Base-by-base conservation (phyloP, 108 stramenopile genomes). In the Fistulifera pelliculosa region DNA sequence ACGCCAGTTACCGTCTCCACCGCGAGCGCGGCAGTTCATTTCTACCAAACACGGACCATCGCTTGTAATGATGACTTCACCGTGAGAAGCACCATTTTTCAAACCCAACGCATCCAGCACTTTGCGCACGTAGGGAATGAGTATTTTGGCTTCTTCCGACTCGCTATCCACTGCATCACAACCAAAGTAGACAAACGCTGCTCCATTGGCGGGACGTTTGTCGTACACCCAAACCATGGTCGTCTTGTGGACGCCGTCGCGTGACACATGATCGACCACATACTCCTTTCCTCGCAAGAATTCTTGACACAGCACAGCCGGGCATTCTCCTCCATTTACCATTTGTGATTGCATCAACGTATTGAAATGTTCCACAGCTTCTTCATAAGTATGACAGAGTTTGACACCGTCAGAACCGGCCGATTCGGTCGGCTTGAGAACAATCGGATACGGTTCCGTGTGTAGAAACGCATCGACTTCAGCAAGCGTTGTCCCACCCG, bases 11-110 rank as follows among this genome's bases (percentile, higher is more conserved):
- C 94, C 96, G 61, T 95, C 89, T 44, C 94, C 96, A 8, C 96
- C 96, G 55, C 94, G 96, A 48, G 83, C 84, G 31, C 96, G 79
- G 52, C 91, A 86, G 45, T 95, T 95, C 69, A 95, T 92, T 65
- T 95, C 96, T 0, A 97, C 93, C 0, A 97, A 75, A 64, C 93
- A 94, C 15, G 93, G 93, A 25, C 85, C 92, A 27, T 78, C 81
- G 0, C 61, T 28, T 8, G 88, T 86, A 51, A 90, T 72, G 54
- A 87, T 87, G 27, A 87, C 68, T 64, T 91, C 89, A 10, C 69
- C 70, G 51, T 80, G 94, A 18, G 62, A 77, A 6, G 80, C 76
- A 47, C 82, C 86, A 59, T 93, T 71, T 26, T 60, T 60, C 16
- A 87, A 59, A 43, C 70, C 77, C 17, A 92, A 49, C 11, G 86